Base-by-base conservation (phyloP, 805 yeast genomes). In the Ogataea populi-albae region DNA sequence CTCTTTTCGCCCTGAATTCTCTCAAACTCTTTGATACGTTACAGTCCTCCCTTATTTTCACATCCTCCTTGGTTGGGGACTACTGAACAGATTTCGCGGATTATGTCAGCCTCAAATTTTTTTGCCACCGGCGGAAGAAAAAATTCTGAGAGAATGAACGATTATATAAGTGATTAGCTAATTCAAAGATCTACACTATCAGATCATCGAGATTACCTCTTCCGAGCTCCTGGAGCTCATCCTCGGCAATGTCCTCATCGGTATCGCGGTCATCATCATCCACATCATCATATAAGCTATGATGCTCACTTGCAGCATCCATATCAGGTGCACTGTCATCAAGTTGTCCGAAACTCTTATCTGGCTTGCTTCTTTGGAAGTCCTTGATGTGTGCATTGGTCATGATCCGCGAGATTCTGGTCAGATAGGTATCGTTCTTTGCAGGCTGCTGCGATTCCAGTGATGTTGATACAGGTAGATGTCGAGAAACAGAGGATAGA, bases 321-420 rank as follows among this genome's bases (percentile, higher is more conserved):
- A 20, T 40, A 5, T 16, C 44, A 7, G 30, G 41, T 7, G 38
- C 49, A 18, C 26, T 41, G 17, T 38, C 54, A 15, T 45, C 58
- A 3, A 31, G 21, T 6, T 21, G 25, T 5, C 20, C 19, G 18
- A 11, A 61, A 6, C 24, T 26, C 3, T 47, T 52, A 6, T 52
- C 48, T 3, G 48, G 47, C 44, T 66, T 71, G 38, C 77, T 71
- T 49, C 88, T 71, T 59, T 86, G 91, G 66, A 86, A 86, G 62
- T 86, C 95, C 53, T 81, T 80, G 23, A 84, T 78, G 49, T 86
- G 95, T 0, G 95, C 95, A 58, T 68, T 72, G 9, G 79, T 81
- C 48, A 84, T 67, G 1, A 76, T 73, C 33, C 70, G 69, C 4
- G 76, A 62, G 14, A 79, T 59, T 17, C 62, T 59, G 24, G 63